These are phyloP conservation scores for Tieghemostelium lacteum DNA, from an alignment of 78 protist genomes.

Conservation along the genomic window DNA sequence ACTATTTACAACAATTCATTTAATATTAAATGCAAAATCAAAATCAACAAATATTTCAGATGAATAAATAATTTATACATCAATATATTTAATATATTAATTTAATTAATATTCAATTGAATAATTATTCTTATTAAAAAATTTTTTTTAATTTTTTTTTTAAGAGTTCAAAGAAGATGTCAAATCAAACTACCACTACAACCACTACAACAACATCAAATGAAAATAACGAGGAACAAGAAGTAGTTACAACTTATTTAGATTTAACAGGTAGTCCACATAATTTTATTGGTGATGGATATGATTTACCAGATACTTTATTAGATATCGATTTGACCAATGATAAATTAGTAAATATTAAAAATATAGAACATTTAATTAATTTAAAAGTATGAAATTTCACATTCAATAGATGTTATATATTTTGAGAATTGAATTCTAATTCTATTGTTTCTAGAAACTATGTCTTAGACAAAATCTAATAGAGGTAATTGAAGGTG, in stretches of 20 bases:
- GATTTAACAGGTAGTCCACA: slow-evolving; percentile 77
- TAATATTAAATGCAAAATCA: slow-evolving; percentile 32
- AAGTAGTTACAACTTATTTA: slow-evolving; percentile 6
- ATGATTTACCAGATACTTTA: slow-evolving; percentile 33
- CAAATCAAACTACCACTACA: not conserved
- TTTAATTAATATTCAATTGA: no score
- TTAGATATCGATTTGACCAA: slow-evolving; percentile 58
- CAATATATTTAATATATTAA: no score
- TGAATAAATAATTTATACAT: slow-evolving; percentile 10
- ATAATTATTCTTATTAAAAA: no score
- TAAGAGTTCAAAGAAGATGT: not conserved
- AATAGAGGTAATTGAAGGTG: slow-evolving; percentile 44
- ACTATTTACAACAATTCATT: slow-evolving; percentile 13
- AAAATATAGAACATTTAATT: slow-evolving; percentile 39
- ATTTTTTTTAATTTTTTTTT: no score
- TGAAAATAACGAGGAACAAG: not conserved
- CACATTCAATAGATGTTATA: not conserved
- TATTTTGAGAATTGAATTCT: not conserved
- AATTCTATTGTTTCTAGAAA: slow-evolving; percentile 13
- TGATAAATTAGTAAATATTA: slow-evolving; percentile 53
- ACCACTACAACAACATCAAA: not conserved
- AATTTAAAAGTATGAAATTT: slow-evolving; percentile 23
- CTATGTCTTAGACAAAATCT: slow-evolving; percentile 77
- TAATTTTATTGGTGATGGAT: slow-evolving; percentile 49
- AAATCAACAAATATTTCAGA: slow-evolving; percentile 9